phyloP scores from a whole-genome alignment of 805 yeast species.

The Pichia occidentalis region DNA sequence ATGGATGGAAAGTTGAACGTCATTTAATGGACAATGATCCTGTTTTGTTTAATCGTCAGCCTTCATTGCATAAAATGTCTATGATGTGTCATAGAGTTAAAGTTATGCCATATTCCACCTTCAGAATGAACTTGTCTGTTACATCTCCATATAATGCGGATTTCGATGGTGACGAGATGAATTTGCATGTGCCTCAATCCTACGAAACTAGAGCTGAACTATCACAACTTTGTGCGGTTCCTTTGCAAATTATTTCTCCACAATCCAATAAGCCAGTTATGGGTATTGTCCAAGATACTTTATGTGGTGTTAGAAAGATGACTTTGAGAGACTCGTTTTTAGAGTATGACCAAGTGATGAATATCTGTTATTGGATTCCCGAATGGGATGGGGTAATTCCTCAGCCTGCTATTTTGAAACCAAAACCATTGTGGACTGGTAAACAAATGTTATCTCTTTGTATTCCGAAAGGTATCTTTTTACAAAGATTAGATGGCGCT shows the following conservation, averaged over 20 bases:
- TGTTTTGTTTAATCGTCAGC: slow-evolving; percentile 97
- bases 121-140: slow-evolving; percentile 91
- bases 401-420: slow-evolving; percentile 87
- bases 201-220: slow-evolving; percentile 97
- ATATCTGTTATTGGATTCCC: slow-evolving; percentile 95
- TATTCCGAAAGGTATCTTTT: slow-evolving; percentile 91
- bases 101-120: slow-evolving; percentile 98
- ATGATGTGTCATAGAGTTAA: slow-evolving; percentile 99
- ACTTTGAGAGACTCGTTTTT: slow-evolving; percentile 84
- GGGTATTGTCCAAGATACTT: slow-evolving; percentile 99
- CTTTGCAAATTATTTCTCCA: slow-evolving; percentile 95
- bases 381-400: slow-evolving; percentile 98
- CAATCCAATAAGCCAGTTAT: slow-evolving; percentile 98
- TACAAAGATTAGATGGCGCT: slow-evolving; percentile 91
- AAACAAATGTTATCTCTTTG: slow-evolving; percentile 89
- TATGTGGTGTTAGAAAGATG: slow-evolving; percentile 95
- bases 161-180: slow-evolving; percentile 99
- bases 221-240: slow-evolving; percentile 93
- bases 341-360: slow-evolving; percentile 92
- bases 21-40: slow-evolving; percentile 98
- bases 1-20: slow-evolving; percentile 99
- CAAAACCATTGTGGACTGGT: slow-evolving; percentile 97
- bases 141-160: slow-evolving; percentile 99
- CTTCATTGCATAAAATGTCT: slow-evolving; percentile 98
- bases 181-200: slow-evolving; percentile 97